Conservation (phyloP, 2,329 filamentous ascomycete genomes). For the Stemphylium lycopersici region DNA sequence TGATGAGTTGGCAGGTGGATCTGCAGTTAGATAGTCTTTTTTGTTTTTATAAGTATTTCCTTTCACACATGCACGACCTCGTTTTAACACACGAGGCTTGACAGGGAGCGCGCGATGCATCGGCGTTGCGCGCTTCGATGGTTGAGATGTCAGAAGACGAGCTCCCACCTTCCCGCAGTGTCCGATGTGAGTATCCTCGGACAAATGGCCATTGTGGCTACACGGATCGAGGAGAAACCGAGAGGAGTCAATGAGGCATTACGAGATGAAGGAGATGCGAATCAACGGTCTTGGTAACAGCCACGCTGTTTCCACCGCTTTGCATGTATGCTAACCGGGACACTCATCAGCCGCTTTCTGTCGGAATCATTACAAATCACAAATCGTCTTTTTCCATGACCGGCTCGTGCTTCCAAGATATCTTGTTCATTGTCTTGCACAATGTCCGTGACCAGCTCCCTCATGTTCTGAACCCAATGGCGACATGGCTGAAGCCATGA, state of each 20-base stretch:
- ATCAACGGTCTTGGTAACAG: background rate
- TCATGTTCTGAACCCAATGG: too few species aligned
- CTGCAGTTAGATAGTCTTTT: background rate
- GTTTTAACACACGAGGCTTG: background rate
- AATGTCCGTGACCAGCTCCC: too few species aligned
- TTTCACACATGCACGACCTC: background rate
- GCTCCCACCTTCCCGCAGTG: background rate
- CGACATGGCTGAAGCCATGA: too few species aligned
- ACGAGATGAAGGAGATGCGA: background rate
- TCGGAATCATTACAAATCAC: too few species aligned
- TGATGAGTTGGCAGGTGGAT: background rate
- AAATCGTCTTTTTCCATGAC: too few species aligned
- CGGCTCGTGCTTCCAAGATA: too few species aligned
- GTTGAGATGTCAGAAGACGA: background rate
- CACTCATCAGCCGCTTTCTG: too few species aligned
- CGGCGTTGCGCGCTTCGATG: background rate
- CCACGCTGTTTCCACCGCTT: too few species aligned
- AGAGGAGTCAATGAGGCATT: background rate
- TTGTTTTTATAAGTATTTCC: background rate
- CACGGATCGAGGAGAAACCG: background rate
- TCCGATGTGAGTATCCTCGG: background rate
- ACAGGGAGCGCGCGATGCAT: background rate
- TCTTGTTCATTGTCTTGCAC: too few species aligned
- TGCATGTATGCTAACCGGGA: too few species aligned
- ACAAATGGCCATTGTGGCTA: background rate